Evolutionary conservation across 2,329 filamentous ascomycete genomes (phyloP).

Genomic region (Rhynchosporium graminicola): DNA sequence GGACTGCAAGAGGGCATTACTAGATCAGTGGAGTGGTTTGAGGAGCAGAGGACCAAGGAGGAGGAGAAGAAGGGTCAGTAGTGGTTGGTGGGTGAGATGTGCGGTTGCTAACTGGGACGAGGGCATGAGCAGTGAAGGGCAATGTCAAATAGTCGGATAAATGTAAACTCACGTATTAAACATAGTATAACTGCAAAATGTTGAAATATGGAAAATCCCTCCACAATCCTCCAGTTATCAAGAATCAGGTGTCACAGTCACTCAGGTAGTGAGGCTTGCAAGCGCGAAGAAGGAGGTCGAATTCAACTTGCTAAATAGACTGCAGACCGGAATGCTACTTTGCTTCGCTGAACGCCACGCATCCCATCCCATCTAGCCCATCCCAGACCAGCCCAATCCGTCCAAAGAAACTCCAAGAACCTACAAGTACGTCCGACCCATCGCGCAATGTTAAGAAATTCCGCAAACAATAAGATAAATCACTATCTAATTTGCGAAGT

Average conservation of each 20-base stretch:
- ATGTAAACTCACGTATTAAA: not conserved
- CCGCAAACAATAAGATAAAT: too few relatives aligned
- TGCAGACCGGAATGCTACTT: not conserved
- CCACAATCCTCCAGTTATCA: not conserved
- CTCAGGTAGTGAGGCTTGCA: not conserved
- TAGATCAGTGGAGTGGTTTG: slow-evolving; percentile 34
- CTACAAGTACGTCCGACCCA: not conserved
- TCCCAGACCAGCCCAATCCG: not conserved
- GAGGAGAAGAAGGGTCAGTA: slow-evolving; percentile 38
- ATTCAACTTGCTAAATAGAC: slow-evolving; percentile 10
- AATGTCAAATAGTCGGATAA: not conserved
- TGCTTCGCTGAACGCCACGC: slow-evolving; percentile 5
- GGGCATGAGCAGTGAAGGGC: not conserved
- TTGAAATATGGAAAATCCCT: not conserved
- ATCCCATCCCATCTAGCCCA: not conserved
- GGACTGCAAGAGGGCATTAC: slow-evolving; percentile 63
- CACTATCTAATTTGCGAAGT: too few relatives aligned
- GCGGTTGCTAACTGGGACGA: not conserved
- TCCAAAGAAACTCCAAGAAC: not conserved
- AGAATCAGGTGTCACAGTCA: not conserved
- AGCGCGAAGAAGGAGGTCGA: not conserved
- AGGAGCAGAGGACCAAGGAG: slow-evolving; percentile 31
- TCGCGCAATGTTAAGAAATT: too few relatives aligned
- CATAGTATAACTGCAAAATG: not conserved
- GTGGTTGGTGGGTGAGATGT: not conserved